Base-by-base conservation (phyloP, 2,329 filamentous ascomycete species). In the Talaromyces sp. region DNA sequence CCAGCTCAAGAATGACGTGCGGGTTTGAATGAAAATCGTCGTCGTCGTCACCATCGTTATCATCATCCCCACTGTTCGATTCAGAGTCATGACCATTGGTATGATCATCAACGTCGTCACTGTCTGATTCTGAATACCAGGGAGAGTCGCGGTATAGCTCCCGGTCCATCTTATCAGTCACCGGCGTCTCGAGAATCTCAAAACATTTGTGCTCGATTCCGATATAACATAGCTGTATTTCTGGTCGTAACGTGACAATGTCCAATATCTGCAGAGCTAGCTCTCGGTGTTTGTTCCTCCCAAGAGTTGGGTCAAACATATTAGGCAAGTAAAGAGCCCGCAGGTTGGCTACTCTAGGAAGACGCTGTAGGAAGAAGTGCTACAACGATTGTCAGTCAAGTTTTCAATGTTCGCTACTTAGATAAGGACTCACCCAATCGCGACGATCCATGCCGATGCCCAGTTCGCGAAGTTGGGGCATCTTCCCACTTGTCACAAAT, bases 171-270 rank as follows among this genome's bases (percentile, higher is more conserved):
- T 69, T 71, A 22, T 80, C 79, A 51, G 85, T 82, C 13, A 65
- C 63, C 34, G 67, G 70, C 17, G 79, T 82, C 75, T 95, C 91
- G 7, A 93, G 78, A 36, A 95, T 90, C 75, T 95, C 91, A 72
- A 91, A 95, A 76, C 92, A 95, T 76, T 93, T 93, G 47, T 81
- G 82, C n/a, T 84, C 84, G 63, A 95, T 86, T 19, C 89, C 92
- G 70, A 94, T 84, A 72, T 93, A 94, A 75, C 88, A 91, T 15
- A 95, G 82, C 72, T 89, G 88, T 29, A 93, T 85, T 70, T 93
- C 90, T 0, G 90, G 89, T 4, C 90, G 85, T 17, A 95, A 81
- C 13, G 89, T 88, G 63, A 94, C 88, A 54, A 93, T 91, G 74
- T 94, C 90, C 36, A 93, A 84, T 56, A 94, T 85, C 73, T 93